Percentiles rank a stretch among this genome's conserved stretches.
Evolutionary conservation across 1,284 basidiomycete species (phyloP).

Genomic region (Leccinum fallax): DNA sequence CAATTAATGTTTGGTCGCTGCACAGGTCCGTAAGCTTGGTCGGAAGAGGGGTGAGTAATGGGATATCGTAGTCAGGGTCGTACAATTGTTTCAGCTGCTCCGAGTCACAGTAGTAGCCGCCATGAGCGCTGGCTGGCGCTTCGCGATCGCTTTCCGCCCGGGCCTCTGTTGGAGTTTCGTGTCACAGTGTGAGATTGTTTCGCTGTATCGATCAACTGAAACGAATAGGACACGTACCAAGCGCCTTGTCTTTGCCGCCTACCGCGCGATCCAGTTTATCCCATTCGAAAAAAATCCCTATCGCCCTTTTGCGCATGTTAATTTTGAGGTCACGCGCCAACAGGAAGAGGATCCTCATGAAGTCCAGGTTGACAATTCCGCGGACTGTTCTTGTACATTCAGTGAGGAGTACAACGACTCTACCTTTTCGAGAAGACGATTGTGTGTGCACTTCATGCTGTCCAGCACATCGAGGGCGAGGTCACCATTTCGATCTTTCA

Average conservation of each 20-base stretch:
- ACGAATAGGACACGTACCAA: background rate
- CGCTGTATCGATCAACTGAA: background rate
- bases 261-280: background rate
- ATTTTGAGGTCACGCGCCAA: background rate
- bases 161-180: slow-evolving; percentile 1
- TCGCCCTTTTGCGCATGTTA: background rate
- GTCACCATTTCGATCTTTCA: background rate
- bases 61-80: background rate
- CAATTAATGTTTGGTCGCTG: background rate
- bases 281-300: background rate
- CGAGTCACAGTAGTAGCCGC: background rate
- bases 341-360: background rate
- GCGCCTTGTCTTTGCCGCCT: background rate
- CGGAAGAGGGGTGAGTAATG: background rate
- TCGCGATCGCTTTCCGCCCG: background rate
- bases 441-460: background rate
- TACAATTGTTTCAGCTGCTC: background rate
- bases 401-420: background rate
- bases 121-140: background rate
- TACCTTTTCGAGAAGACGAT: background rate
- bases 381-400: background rate
- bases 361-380: background rate
- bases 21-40: background rate
- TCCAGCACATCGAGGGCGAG: background rate
- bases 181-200: background rate